Evolutionary conservation across 257 asterid species (phyloP), one percentile per base, ranked within the genome.

Genomic region (Capsicum pubescens): DNA sequence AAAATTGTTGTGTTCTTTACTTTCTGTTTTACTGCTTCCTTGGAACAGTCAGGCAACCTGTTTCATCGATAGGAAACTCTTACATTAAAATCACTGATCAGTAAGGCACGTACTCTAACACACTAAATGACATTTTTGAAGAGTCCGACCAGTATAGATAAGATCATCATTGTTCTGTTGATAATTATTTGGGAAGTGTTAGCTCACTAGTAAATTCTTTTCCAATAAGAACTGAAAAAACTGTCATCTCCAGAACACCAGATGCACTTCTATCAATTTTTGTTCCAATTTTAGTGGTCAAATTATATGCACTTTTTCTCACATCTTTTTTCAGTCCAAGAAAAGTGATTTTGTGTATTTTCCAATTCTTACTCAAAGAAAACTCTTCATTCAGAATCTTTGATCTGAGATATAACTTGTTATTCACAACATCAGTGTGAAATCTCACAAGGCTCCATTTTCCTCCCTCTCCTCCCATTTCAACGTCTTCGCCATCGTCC

Each of bases 401-500:
- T 35, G 83, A 84, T 52, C 32, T 78, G n/a, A 84, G 9, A 54
- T 17, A 63, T 14, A 84, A 70, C 59, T 63, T 78, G 17, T 35
- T 13, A 0, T 82, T 74, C 4, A 52, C 80, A 6, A 39, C 14
- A 35, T 39, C 10, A 32, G 79, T 68, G 60, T 63, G 54, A 44
- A 84, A 84, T 32, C 8, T 79, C 16, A 84, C 87, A 0, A 88
- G 56, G 72, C 90, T 86, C 97, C 95, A 93, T 0, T 52, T 82
- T 17, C 90, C 91, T 11, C 89, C 94, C 4, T 80, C 74, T 9
- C 88, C 88, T 54, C 91, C 97, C 60, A 87, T 72, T 6, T 91
- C 92, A 32, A 91, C 14, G 13, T 86, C 93, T 42, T 88, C 97
- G 0, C 97, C 94, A 46, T 92, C 63, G 19, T 93, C 95, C 93